Base-by-base conservation (phyloP, 2,329 filamentous ascomycete genomes). In the Rutstroemia sp. region DNA sequence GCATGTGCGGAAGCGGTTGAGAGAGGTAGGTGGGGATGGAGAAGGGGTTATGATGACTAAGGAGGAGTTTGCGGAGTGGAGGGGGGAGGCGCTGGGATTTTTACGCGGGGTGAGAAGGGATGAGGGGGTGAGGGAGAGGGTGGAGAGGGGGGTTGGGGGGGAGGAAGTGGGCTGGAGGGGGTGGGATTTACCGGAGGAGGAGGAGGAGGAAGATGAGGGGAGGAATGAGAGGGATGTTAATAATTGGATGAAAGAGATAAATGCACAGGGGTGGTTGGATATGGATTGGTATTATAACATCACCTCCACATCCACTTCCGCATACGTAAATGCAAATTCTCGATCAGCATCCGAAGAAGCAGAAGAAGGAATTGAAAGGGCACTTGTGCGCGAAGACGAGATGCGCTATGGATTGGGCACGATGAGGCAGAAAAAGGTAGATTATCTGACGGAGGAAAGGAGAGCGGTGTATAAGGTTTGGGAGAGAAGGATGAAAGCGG, bases 401-500 rank as follows among this genome's bases (percentile, higher is more conserved):
- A 61, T 59, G 51, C 61, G 58, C 57, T 54, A 42, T 14, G 63
- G 58, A 8, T 16, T 64, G 14, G 61, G 63, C 8, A 87, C 84
- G 2, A 91, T 91, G 87, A 82, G 92, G 63, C 87, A 91, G 69
- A 83, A 86, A 61, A 78, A 80, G 48, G 84, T 88, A 64, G 86
- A 91, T 65, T 89, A 84, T 65, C 70, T 92, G 63, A 85, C 83
- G 60, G 81, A 85, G 49, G 74, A 77, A 59, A 82, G 81, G 62
- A 76, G 78, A 63, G 74, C 74, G 42, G 82, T 86, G 10, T 91
- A 84, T 67, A 73, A 69, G 46, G 69, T 68, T 17, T 94, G 88
- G 89, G 85, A 85, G 69, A 74, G 76, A 4, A 72, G 69, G 1
- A 78, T 89, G 25, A 64, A 88, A 66, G 72, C 71, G 57, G 76